phyloP scores from a whole-genome alignment of 2,329 filamentous ascomycete species.

The Sclerotinia subarctica region DNA sequence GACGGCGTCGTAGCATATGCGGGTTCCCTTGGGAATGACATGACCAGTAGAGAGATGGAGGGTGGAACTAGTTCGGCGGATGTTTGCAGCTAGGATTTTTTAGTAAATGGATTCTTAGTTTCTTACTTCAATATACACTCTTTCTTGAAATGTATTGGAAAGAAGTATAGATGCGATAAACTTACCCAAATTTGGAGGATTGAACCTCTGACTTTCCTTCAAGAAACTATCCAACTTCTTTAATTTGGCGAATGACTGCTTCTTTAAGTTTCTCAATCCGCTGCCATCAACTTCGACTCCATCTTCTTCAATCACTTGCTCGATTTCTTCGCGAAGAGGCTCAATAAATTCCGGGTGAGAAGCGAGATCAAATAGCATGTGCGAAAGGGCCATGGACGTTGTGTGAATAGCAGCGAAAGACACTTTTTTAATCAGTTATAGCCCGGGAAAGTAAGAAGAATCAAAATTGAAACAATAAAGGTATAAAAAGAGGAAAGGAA shows the following conservation, averaged over 20 bases:
- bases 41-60: constrained; percentile 28
- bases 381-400: constrained; percentile 45
- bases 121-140: too few relatives aligned
- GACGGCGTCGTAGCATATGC: constrained; percentile 37
- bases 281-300: constrained; percentile 48
- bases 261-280: constrained; percentile 35
- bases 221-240: constrained; percentile 44
- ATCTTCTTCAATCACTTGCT: constrained; percentile 33
- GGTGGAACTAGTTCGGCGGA: not conserved
- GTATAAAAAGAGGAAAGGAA: not conserved
- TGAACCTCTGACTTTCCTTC: constrained; percentile 43
- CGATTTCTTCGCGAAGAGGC: constrained; percentile 32
- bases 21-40: not conserved
- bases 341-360: constrained; percentile 46
- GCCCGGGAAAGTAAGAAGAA: not conserved
- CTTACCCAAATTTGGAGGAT: constrained; percentile 28
- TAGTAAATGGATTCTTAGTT: constrained; percentile 25
- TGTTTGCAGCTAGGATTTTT: constrained; percentile 22
- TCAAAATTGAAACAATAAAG: too few relatives aligned
- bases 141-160: not conserved
- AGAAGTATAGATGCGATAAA: not conserved
- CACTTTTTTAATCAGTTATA: not conserved
- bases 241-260: constrained; percentile 29
- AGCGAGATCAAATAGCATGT: constrained; percentile 53
- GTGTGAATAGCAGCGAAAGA: constrained; percentile 49